Base-by-base conservation (phyloP, 2,329 filamentous ascomycete species). In the Alternaria hordeiaustralica region DNA sequence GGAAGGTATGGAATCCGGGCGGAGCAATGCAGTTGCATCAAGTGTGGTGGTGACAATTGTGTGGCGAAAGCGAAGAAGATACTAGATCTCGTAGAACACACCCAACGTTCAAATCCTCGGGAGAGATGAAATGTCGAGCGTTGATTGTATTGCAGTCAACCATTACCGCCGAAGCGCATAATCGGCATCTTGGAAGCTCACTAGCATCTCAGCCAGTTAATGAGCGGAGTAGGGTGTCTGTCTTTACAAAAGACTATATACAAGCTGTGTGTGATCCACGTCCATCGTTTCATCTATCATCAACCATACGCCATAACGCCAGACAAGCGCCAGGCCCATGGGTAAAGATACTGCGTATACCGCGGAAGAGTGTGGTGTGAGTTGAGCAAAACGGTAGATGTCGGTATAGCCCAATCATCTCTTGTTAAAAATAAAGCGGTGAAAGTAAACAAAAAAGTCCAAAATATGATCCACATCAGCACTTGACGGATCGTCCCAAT, bases 401-500 rank as follows among this genome's bases (percentile, higher is more conserved):
- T 30, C 36, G 46, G 18, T 30, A 50, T 44, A 30, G 13, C 15
- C 56, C 46, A 53, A 53, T 12, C 18, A 53, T 53, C 21, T 49
- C 23, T 58, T 55, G 58, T 8, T 28, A 45, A 33, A 30, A 54
- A 61, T 50, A 61, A 36, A 60, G 44, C 21, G 44, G 13, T 12
- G 21, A 61, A 57, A 47, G 46, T 5, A 26, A 53, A 55, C 18
- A 20, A 53, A 47, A 47, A 58, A 63, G 30, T 44, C 60, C 60
- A 53, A 41, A 41, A 63, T 61, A 65, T 72, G 75, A 77, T 78
- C 77, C 75, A 73, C 76, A 78, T 79, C 76, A 79, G 77, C 77
- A 77, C 77, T 78, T 79, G 77, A 79, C 77, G 75, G 77, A 79
- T 79, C 77, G 73, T 74, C 72, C 72, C 71, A 63, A 68, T 61